Evolutionary conservation across 352 stramenopile genomes (phyloP), one percentile per base, ranked within the genome.

Genomic region (Phytophthora lateralis): DNA sequence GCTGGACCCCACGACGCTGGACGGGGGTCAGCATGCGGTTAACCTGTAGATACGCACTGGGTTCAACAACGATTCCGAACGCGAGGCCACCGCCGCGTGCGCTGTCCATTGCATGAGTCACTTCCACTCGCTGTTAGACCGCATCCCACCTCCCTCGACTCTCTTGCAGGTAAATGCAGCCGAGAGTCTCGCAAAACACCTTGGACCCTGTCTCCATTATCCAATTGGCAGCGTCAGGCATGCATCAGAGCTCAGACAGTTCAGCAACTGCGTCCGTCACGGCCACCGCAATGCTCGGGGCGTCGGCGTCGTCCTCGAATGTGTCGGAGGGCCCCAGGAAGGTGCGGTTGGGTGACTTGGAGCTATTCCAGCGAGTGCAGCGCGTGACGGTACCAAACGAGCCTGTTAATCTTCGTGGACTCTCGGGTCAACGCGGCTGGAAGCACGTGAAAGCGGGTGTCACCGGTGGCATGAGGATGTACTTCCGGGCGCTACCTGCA

Each of bases 351-450:
- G 58, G 53, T 18, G 67, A 75, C 39, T 54, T 46, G 24, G 67
- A 75, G 45, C 38, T 75, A 20, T 35, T 72, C 26, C 53, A 66
- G 12, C 53, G 67, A 11, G 53, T 69, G 32, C 53, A 60, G 17
- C 55, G 43, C 11, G 50, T 75, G 11, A 26, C 32, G 0, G 67
- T 72, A 3, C 55, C 62, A 14, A 39, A 55, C 21, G 57, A n/a
- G 4, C 47, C 46, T 14, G 24, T 63, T 18, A 39, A 71, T 59
- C 49, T 60, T 35, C 57, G 29, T 10, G 34, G 20, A 29, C 17
- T 62, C 15, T 45, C 42, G 12, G 21, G 30, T 14, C 42, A 55
- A 35, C 47, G 44, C 11, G 59, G 59, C 0, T 75, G 67, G 67
- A 60, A 63, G 12, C 63, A 42, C 0, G 48, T 66, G 24, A 41